Evolutionary conservation across 257 asterid genomes (phyloP).

Genomic region (Ehretia macrophylla): DNA sequence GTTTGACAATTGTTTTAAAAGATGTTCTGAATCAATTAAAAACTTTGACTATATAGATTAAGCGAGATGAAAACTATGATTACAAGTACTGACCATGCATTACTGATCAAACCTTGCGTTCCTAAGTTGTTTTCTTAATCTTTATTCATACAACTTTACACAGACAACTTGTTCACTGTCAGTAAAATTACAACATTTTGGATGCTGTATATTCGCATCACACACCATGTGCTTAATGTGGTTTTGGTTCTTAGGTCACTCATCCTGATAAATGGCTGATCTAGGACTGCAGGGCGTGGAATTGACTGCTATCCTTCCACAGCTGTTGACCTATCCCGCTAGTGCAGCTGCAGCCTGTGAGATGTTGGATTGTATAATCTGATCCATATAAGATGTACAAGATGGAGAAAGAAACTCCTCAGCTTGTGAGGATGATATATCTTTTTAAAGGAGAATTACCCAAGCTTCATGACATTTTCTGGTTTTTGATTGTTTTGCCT

Average conservation of each 20-base stretch:
- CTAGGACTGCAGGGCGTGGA: too few relatives aligned
- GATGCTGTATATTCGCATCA: background rate
- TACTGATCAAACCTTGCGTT: background rate
- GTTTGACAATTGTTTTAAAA: background rate
- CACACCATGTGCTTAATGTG: background rate
- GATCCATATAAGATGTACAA: background rate
- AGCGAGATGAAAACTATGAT: background rate
- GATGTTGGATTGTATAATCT: background rate
- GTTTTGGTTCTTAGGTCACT: background rate
- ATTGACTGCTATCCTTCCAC: background rate
- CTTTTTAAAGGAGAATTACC: constrained; percentile 14
- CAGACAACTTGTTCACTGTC: background rate
- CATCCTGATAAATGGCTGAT: background rate
- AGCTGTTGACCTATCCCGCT: background rate
- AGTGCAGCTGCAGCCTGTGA: constrained; percentile 21
- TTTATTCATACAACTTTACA: constrained; percentile 1
- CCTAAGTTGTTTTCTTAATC: constrained; percentile 1
- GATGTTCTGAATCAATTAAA: background rate
- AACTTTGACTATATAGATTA: background rate
- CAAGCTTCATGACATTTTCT: constrained; percentile 11
- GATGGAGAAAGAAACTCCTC: too few relatives aligned
- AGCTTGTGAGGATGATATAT: background rate
- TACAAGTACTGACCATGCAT: background rate
- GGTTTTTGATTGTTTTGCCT: constrained; percentile 11
- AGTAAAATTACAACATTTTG: constrained; percentile 3